Percentiles rank a stretch among this genome's conserved stretches.
Evolutionary conservation across 2,329 filamentous ascomycete species (phyloP).

Genomic region (Colletotrichum sp.): DNA sequence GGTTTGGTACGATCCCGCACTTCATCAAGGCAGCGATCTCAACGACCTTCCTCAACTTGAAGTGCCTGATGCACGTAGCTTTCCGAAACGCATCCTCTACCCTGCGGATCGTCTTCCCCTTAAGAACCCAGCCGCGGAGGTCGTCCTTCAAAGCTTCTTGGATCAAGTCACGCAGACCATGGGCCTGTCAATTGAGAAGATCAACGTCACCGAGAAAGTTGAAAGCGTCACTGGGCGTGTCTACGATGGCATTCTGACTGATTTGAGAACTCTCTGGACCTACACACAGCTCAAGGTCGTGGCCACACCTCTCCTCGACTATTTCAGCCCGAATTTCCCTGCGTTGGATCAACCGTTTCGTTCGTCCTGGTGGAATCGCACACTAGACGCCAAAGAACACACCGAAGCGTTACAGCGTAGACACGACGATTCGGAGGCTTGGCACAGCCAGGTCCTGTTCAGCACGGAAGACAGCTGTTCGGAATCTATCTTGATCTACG

Average conservation of each 20-base stretch:
- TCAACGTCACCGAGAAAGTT: neutral
- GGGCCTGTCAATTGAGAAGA: neutral
- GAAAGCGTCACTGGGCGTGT: neutral
- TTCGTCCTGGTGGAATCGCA: neutral
- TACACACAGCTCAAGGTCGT: neutral
- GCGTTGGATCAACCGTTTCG: neutral
- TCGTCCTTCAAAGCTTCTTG: neutral
- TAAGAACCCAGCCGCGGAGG: neutral
- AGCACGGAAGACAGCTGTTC: constrained; percentile 31
- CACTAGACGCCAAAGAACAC: neutral
- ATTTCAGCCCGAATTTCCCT: neutral
- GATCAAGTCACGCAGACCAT: neutral
- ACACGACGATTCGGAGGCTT: neutral
- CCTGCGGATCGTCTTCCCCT: neutral
- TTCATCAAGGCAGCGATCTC: neutral
- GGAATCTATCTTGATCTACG: constrained; percentile 44
- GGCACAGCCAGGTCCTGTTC: neutral
- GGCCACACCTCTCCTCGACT: neutral
- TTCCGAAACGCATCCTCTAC: neutral
- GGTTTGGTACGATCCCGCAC: neutral
- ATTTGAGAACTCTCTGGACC: neutral
- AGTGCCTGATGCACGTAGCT: neutral
- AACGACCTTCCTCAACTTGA: neutral
- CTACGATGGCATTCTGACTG: neutral
- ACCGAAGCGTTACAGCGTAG: neutral